Evolutionary conservation across 768 basidiomycete genomes (phyloP), one percentile per base, ranked within the genome.

Genomic region (Krasilnikovozyma curviuscula): DNA sequence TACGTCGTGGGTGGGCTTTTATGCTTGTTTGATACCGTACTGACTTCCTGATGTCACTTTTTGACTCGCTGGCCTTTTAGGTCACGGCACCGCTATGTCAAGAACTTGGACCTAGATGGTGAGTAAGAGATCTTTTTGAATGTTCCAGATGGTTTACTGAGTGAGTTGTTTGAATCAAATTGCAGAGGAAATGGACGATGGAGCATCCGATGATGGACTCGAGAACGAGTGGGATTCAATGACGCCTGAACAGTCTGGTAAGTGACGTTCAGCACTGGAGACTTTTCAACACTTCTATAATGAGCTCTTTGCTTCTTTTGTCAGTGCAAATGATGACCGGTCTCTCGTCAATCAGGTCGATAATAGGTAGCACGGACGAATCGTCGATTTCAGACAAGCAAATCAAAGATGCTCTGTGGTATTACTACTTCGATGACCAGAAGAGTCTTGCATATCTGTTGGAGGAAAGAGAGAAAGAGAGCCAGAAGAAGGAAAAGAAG

Each of bases 1-100:
- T n/a, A n/a, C n/a, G n/a, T n/a, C n/a, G n/a, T n/a, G n/a, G n/a
- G n/a, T n/a, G n/a, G n/a, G n/a, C n/a, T n/a, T n/a, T n/a, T n/a
- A n/a, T n/a, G n/a, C n/a, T n/a, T n/a, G n/a, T n/a, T n/a, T n/a
- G n/a, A n/a, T n/a, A n/a, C n/a, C n/a, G n/a, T n/a, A n/a, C n/a
- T n/a, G n/a, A n/a, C n/a, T n/a, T n/a, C n/a, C n/a, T n/a, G n/a
- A n/a, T n/a, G n/a, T n/a, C n/a, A n/a, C n/a, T n/a, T n/a, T n/a
- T n/a, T n/a, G n/a, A n/a, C n/a, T n/a, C n/a, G n/a, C n/a, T n/a
- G n/a, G n/a, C n/a, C n/a, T 34, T 25, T 10, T 37, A 52, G 50
- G 86, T 95, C 91, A 5, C 73, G 93, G 63, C 93, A 97, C 66
- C 78, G 88, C 60, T 74, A 79, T 65, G 71, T 95, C 54, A 72